phyloP scores from a whole-genome alignment of 2,329 filamentous ascomycete genomes.

The Thermoascus crustaceus region DNA sequence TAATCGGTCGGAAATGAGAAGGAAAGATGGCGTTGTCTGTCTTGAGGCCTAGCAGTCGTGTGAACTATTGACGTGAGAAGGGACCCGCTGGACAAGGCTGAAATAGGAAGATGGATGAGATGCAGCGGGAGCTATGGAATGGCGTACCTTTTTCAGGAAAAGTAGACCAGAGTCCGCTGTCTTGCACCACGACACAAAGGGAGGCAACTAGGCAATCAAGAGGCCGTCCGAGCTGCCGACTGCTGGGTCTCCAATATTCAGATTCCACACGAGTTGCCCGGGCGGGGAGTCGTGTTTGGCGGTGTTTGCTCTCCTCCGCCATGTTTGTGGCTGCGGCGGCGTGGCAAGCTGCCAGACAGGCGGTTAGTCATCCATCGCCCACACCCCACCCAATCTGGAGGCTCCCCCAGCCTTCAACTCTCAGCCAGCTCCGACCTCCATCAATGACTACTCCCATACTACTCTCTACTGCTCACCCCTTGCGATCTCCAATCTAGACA shows the following conservation, averaged over 20 bases:
- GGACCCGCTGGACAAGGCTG: no score
- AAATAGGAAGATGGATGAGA: no score
- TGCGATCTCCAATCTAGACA: slow-evolving; percentile 12
- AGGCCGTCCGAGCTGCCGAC: no score
- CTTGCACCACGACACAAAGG: no score
- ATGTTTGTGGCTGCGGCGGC: slow-evolving; percentile 13
- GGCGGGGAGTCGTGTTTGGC: slow-evolving; percentile 9
- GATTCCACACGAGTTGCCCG: slow-evolving; percentile 5
- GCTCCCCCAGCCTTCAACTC: slow-evolving; percentile 7
- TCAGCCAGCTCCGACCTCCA: slow-evolving; percentile 5
- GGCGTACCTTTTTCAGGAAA: no score
- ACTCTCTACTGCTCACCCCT: not conserved
- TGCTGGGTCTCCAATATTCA: no score
- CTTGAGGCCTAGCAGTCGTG: no score
- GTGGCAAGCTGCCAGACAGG: not conserved
- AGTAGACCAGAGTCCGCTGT: no score
- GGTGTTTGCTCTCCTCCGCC: slow-evolving; percentile 13
- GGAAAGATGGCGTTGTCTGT: not conserved
- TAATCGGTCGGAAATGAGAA: not conserved
- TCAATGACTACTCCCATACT: not conserved
- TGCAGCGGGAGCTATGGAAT: no score
- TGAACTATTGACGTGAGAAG: no score
- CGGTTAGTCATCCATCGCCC: slow-evolving; percentile 15
- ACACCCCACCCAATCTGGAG: slow-evolving; percentile 9
- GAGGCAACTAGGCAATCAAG: no score